These are phyloP conservation scores for Tetratostichococcus sp. DNA, from an alignment of 139 green algal genomes.

Conservation along the genomic window DNA sequence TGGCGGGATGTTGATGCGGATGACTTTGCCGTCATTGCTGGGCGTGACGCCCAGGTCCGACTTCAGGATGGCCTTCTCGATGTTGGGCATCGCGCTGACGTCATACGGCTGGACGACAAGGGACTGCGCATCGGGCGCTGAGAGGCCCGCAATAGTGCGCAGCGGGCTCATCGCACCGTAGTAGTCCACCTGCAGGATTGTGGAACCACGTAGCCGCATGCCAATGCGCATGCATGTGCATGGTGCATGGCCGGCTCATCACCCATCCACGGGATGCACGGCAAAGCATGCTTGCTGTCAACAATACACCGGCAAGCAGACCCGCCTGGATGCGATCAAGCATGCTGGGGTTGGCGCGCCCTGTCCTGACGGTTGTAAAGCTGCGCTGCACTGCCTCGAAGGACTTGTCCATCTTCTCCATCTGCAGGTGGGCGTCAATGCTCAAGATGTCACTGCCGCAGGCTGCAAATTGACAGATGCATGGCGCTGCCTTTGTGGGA, in stretches of 20 bases:
- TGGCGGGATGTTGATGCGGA: constrained; percentile 85
- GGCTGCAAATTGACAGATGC: no score
- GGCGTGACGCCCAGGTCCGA: constrained; percentile 91
- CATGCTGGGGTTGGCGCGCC: constrained; percentile 82
- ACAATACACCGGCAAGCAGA: not conserved
- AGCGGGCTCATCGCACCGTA: constrained; percentile 81
- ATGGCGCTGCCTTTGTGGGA: no score
- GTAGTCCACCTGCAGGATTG: constrained; percentile 76
- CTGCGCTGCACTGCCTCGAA: constrained; percentile 50
- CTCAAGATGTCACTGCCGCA: no score
- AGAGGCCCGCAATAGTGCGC: constrained; percentile 81
- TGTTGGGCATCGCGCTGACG: constrained; percentile 65
- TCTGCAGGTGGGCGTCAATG: no score
- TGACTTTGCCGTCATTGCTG: constrained; percentile 91
- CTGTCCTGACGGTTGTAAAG: constrained; percentile 90
- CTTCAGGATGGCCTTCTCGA: constrained; percentile 71
- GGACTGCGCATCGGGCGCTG: constrained; percentile 74
- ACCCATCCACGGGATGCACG: no score
- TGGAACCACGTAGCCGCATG: no score
- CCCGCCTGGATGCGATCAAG: constrained; percentile 83
- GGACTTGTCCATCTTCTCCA: constrained; percentile 81
- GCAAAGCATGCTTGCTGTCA: no score
- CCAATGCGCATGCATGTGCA: no score
- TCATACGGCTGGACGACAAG: constrained; percentile 91
- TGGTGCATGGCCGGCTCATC: no score